Evolutionary conservation across 441 rosid genomes (phyloP), one percentile per base, ranked within the genome.

Genomic region (Euphorbia corollata): DNA sequence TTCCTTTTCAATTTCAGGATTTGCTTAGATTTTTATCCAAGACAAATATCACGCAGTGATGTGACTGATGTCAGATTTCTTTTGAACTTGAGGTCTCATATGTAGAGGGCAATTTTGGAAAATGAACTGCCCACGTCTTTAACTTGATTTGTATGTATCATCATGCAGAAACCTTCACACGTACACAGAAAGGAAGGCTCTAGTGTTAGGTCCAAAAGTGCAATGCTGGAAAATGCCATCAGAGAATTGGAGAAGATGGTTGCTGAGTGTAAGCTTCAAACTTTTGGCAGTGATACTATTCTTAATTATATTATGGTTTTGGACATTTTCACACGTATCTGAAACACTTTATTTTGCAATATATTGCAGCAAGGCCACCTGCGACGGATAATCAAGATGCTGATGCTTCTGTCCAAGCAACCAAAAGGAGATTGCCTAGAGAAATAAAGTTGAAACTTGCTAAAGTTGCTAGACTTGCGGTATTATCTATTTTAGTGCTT

Each of bases 381-480:
- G 77, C 82, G 56, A 50, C 79, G 56, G 99, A 91, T 68, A 91
- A 82, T 79, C 96, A 83, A 77, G 98, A 94, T 69, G 86, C 83
- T 71, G 98, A 94, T 79, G 45, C 71, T 66, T 76, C 95, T 60
- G 73, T 85, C 71, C 99, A 82, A 81, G 85, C 78, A 61, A 81
- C 88, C 59, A 94, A 94, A 77, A 94, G 97, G 85, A 91, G 98
- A 81, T 86, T 94, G 82, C 98, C 98, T 45, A 81, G 84, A 75
- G 97, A 91, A 74, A 74, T 91, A 73, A 94, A 94, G 86, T 67
- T 80, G 71, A 94, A 88, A 74, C 99, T 94, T 61, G 92, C 90
- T 73, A 88, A 84, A 89, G 97, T 94, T 70, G 98, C 98, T 71
- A 86, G 94, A 84, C 78, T 89, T 74, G 97, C 93, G 89, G 99